Evolutionary conservation across 495 filamentous ascomycete species (phyloP), one percentile per base, ranked within the genome.

Genomic region (Annulohypoxylon bovei): DNA sequence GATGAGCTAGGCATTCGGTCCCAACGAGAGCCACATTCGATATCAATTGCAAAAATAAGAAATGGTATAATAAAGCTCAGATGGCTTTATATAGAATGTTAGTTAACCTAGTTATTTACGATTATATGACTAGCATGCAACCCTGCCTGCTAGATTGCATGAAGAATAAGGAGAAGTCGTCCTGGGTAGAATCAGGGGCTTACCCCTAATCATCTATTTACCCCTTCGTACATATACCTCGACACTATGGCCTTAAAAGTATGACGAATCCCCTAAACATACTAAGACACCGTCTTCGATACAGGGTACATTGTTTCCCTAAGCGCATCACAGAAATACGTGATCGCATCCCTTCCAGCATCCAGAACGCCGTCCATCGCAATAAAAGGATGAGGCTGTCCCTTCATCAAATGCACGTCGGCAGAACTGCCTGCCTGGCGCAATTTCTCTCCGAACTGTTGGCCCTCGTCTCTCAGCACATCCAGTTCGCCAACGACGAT

Each of bases 371-470:
- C 83, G 77, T 89, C 87, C 87, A 88, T 88, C 7, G 85, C 86
- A 62, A 89, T 76, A 72, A 88, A 88, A n/a, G 87, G 87, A 79
- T 89, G 87, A 11, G 86, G 87, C 84, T 87, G 87, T 0, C 85
- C 85, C 73, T 85, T 81, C 85, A 87, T 87, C 28, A 87, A 76
- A 70, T 87, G 81, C 46, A 86, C 71, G 70, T 87, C 79, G 2
- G 83, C 83, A 27, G 67, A 35, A 1, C 87, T 83, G 1, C 86
- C 86, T 6, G 81, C 82, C 23, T 79, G 67, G 37, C 63, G 65
- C 49, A 88, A 69, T 60, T 84, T 86, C 62, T 82, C 73, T 7
- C 81, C 86, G 76, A 87, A 88, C 62, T 81, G 73, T 72, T 83
- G 81, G 2, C 86, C 86, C 50, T 88, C 86, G 0, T 73, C 75